Evolutionary conservation across 352 stramenopile genomes (phyloP).

Genomic region (Pythium chondricola): DNA sequence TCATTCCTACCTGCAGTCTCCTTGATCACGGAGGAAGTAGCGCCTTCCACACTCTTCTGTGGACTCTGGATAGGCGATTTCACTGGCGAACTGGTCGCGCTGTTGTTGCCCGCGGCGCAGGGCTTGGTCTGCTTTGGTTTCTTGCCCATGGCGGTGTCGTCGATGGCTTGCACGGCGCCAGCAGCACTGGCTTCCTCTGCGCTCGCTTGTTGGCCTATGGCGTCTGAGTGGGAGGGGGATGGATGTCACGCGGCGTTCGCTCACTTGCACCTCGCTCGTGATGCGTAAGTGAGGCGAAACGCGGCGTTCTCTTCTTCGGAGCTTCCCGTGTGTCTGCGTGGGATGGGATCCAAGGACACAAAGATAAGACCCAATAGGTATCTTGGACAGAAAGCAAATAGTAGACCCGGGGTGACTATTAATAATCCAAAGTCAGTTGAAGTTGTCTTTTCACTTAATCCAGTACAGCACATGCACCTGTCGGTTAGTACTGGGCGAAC

Average conservation of each 20-base stretch:
- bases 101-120: not conserved
- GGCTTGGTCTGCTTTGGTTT: constrained; percentile 46
- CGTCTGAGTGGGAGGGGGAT: no score
- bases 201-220: constrained; percentile 35
- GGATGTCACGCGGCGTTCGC: no score
- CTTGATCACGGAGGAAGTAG: constrained; percentile 24
- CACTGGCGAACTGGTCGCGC: constrained; percentile 9
- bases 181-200: constrained; percentile 4
- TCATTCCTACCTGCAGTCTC: constrained; percentile 30
- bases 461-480: no score
- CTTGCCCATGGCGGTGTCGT: constrained; percentile 41
- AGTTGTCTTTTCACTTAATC: constrained; percentile 9
- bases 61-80: constrained; percentile 31
- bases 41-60: not conserved
- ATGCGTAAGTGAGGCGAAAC: no score
- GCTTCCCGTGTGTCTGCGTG: no score
- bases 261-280: no score
- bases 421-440: constrained; percentile 12
- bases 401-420: constrained; percentile 7
- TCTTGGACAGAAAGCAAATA: no score
- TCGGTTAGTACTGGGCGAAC: constrained; percentile 55
- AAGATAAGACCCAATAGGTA: no score
- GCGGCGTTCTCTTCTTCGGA: no score
- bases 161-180: not conserved
- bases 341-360: no score